Base-by-base conservation (phyloP, 345 rosid genomes). In the Draba incana region DNA sequence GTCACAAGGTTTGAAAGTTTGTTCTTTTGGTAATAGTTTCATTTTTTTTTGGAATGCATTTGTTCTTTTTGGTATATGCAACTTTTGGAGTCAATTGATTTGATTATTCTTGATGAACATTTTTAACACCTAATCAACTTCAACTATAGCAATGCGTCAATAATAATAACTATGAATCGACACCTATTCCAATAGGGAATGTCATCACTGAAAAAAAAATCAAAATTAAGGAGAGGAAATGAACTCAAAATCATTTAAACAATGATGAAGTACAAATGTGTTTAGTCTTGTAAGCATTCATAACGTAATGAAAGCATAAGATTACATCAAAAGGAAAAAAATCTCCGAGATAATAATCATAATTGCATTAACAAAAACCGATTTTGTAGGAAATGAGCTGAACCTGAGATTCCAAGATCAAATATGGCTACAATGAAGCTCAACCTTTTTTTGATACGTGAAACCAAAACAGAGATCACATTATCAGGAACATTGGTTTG, bases 401-500 rank as follows among this genome's bases (percentile, higher is more conserved):
- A 27, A 27, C 30, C 30, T 3, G 30, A 28, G 30, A 28, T n/a
- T n/a, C n/a, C n/a, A n/a, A n/a, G n/a, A n/a, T n/a, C n/a, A n/a
- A n/a, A n/a, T n/a, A n/a, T n/a, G n/a, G 20, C 20, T 20, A 20
- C 20, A 20, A 20, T 20, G 20, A 20, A 20, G 20, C 20, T 20
- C 20, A 20, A 20, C 20, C 20, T 20, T 20, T 20, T 20, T 20
- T 20, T 20, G 20, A 20, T 20, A 20, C 20, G 20, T 20, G 20
- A 20, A 28, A 8, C 37, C 37, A 33, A 23, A 64, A 38, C 10
- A 49, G 6, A 13, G 4, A 41, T 20, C 20, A 63, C 45, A 8
- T 35, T 35, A 24, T 24, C n/a, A 62, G 10, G 54, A 62, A 15
- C 52, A 45, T 30, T 45, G 57, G 57, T 25, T 39, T 12, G 24